Conservation (phyloP, 2,329 filamentous ascomycete species). For the Nothophoma quercina region DNA sequence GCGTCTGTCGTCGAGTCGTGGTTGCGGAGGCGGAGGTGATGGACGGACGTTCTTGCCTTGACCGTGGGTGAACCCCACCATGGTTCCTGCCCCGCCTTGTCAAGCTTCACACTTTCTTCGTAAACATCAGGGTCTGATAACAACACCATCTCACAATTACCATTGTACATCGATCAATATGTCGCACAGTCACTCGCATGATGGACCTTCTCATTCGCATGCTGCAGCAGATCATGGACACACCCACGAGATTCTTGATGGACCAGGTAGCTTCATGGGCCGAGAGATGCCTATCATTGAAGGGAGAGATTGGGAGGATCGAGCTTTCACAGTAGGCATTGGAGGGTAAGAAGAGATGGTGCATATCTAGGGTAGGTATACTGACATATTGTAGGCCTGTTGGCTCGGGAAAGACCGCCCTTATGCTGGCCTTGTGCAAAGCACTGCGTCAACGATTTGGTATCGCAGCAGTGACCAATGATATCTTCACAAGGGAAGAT, state of each 20-base stretch:
- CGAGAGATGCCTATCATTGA: slow-evolving; percentile 95
- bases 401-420: slow-evolving; percentile 94
- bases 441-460: slow-evolving; percentile 81
- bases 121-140: slow-evolving; percentile 11
- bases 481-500: slow-evolving; percentile 98
- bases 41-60: neutral
- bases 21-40: slow-evolving; percentile 13
- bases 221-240: slow-evolving; percentile 81
- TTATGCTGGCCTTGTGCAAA: slow-evolving; percentile 93
- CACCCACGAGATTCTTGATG: slow-evolving; percentile 92
- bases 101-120: slow-evolving; percentile 15
- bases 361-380: neutral
- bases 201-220: slow-evolving; percentile 56
- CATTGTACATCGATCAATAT: slow-evolving; percentile 20
- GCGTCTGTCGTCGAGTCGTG: neutral
- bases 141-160: neutral
- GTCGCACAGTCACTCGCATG: slow-evolving; percentile 47
- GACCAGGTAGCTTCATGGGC: slow-evolving; percentile 86
- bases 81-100: slow-evolving; percentile 30
- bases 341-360: slow-evolving; percentile 72
- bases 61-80: slow-evolving; percentile 25
- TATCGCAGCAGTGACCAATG: slow-evolving; percentile 96
- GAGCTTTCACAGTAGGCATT: slow-evolving; percentile 97
- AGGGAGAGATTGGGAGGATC: slow-evolving; percentile 83
- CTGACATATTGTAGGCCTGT: slow-evolving; percentile 71